These are phyloP conservation scores for Barnettozyma vustinii DNA, from an alignment of 805 yeast genomes.

Conservation along the genomic window DNA sequence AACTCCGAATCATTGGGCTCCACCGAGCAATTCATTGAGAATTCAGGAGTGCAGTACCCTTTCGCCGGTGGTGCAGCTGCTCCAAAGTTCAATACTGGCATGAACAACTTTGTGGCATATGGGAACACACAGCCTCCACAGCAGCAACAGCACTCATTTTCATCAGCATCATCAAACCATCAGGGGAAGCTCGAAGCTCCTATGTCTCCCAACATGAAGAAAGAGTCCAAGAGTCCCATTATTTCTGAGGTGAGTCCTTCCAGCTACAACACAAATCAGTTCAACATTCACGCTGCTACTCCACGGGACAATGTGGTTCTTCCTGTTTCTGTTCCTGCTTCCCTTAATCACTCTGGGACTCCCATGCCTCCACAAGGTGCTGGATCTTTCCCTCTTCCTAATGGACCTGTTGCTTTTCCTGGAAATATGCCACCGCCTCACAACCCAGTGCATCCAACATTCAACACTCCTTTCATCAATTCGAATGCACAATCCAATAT, in stretches of 20 bases:
- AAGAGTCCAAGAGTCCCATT: slow-evolving; percentile 5
- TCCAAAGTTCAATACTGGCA: not conserved
- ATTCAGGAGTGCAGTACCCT: not conserved
- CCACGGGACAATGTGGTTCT: not conserved
- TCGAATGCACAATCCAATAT: not conserved
- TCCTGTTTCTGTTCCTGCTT: not conserved
- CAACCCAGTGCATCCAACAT: not conserved
- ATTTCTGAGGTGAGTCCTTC: not conserved
- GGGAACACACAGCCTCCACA: not conserved
- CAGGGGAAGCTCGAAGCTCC: not conserved
- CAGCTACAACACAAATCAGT: not conserved
- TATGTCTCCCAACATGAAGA: not conserved
- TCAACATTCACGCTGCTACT: slow-evolving; percentile 4
- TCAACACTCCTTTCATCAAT: not conserved
- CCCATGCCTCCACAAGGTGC: not conserved
- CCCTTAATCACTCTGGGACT: not conserved
- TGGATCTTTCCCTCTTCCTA: not conserved
- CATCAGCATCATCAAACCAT: not conserved
- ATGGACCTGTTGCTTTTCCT: not conserved
- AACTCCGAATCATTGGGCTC: not conserved
- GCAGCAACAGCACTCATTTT: not conserved
- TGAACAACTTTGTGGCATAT: not conserved
- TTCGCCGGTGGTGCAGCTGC: not conserved
- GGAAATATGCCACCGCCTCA: not conserved
- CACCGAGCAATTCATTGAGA: not conserved